These are phyloP conservation scores for Ustilago trichophora DNA, from an alignment of 1,284 basidiomycete genomes.

Conservation along the genomic window DNA sequence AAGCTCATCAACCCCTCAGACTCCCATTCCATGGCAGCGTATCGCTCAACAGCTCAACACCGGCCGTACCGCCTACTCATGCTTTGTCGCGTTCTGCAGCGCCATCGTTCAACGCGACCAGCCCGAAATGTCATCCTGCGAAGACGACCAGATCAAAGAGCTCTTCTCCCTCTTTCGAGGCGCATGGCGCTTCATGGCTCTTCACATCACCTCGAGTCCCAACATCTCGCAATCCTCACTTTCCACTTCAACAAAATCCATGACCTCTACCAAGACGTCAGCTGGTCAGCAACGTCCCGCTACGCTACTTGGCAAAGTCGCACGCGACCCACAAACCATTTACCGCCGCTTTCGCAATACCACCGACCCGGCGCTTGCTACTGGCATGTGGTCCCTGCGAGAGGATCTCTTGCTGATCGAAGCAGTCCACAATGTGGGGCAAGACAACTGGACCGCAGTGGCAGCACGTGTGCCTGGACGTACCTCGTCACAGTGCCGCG, in stretches of 20 bases:
- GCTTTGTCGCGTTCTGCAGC: constrained; percentile 28
- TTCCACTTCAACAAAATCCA: not conserved
- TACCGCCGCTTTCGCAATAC: constrained; percentile 37
- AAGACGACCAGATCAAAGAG: constrained; percentile 24
- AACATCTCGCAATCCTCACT: constrained; percentile 8
- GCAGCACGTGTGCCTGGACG: constrained; percentile 26
- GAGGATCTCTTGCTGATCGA: constrained; percentile 30
- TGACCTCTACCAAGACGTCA: too few species aligned
- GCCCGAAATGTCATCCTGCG: constrained; percentile 16
- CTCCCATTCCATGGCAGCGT: constrained; percentile 24
- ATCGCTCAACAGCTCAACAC: constrained; percentile 24
- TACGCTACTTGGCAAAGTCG: constrained; percentile 24
- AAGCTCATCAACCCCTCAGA: not conserved
- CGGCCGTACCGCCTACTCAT: constrained; percentile 23
- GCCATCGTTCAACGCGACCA: constrained; percentile 23
- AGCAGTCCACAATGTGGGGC: constrained; percentile 10
- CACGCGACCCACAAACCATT: constrained; percentile 14
- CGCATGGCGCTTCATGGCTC: constrained; percentile 38
- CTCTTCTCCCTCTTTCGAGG: constrained; percentile 40
- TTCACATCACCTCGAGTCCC: constrained; percentile 12
- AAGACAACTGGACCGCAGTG: constrained; percentile 28
- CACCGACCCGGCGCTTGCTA: constrained; percentile 26
- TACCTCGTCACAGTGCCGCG: constrained; percentile 37
- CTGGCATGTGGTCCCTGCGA: constrained; percentile 24
- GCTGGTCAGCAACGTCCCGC: not conserved